Percentiles rank a stretch among this genome's conserved stretches.
Evolutionary conservation across 257 asterid genomes (phyloP).

Genomic region (Nicotiana tabacum): DNA sequence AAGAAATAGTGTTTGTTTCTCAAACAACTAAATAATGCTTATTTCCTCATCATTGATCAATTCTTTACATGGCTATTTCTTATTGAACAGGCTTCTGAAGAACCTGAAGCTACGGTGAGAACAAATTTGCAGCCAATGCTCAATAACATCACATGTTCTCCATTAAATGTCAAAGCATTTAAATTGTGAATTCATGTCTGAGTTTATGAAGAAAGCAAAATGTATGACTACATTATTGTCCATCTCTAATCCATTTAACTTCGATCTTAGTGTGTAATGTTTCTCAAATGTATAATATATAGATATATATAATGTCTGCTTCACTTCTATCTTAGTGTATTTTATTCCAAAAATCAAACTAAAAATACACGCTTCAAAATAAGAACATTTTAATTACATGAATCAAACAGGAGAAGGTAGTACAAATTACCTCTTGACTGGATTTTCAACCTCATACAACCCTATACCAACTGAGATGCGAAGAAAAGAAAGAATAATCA

Average conservation of each 20-base stretch:
- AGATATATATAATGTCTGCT: neutral
- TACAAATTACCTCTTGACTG: neutral
- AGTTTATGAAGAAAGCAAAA: neutral
- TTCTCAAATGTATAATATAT: neutral
- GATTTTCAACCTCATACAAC: neutral
- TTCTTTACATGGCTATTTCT: neutral
- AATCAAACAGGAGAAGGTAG: neutral
- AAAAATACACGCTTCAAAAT: neutral
- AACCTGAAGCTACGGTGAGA: conserved; percentile 49
- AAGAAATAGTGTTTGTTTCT: neutral
- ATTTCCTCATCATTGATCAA: neutral
- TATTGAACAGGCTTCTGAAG: conserved; percentile 59
- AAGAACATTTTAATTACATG: neutral
- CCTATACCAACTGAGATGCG: neutral
- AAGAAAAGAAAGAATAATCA: neutral
- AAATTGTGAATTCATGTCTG: neutral
- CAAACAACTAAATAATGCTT: neutral
- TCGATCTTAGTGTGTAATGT: neutral
- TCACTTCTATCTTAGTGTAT: neutral
- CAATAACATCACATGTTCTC: neutral
- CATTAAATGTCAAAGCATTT: neutral
- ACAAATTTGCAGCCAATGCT: neutral
- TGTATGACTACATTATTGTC: neutral
- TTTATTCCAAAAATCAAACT: neutral
- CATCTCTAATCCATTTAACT: neutral